phyloP scores from a whole-genome alignment of 768 basidiomycete genomes.

The Hydnum rufescens region DNA sequence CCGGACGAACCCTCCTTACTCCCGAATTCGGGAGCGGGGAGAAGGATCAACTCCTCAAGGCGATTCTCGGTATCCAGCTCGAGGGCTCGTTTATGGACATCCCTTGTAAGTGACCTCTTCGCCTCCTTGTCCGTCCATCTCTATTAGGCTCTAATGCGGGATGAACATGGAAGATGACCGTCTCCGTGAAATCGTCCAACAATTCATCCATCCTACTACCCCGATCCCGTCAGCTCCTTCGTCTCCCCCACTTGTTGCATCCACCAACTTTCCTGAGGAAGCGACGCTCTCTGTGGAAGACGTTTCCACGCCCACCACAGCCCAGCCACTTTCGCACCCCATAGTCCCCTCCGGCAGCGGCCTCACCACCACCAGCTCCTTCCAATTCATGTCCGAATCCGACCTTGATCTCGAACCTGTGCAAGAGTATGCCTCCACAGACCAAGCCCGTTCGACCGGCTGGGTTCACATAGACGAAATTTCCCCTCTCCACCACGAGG shows the following conservation, averaged over 20 bases:
- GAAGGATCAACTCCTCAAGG: conserved; percentile 32
- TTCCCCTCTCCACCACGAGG: not conserved
- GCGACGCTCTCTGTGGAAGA: not conserved
- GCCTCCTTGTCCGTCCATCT: not conserved
- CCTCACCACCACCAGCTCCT: conserved; percentile 20
- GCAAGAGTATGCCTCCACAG: not conserved
- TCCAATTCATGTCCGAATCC: conserved; percentile 39
- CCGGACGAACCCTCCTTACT: conserved; percentile 34
- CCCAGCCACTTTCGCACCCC: not conserved
- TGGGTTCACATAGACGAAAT: not conserved
- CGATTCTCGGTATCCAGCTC: conserved; percentile 28
- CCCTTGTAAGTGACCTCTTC: conserved; percentile 30
- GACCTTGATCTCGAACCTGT: not conserved
- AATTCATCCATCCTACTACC: conserved; percentile 31
- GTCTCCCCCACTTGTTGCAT: conserved; percentile 1
- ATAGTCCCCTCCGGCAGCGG: not conserved
- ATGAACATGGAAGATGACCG: conserved; percentile 30
- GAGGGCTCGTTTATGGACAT: conserved; percentile 42
- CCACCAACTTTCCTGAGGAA: not conserved
- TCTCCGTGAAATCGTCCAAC: conserved; percentile 35
- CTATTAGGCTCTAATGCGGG: too few relatives aligned
- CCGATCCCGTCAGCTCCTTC: conserved; percentile 7
- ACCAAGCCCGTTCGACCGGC: not conserved
- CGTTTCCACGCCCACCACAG: not conserved
- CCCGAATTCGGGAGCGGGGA: conserved; percentile 25